Percentiles rank a stretch among this genome's conserved stretches.
phyloP scores from a whole-genome alignment of 2,329 filamentous ascomycete species.

The Zymoseptoria passerinii region DNA sequence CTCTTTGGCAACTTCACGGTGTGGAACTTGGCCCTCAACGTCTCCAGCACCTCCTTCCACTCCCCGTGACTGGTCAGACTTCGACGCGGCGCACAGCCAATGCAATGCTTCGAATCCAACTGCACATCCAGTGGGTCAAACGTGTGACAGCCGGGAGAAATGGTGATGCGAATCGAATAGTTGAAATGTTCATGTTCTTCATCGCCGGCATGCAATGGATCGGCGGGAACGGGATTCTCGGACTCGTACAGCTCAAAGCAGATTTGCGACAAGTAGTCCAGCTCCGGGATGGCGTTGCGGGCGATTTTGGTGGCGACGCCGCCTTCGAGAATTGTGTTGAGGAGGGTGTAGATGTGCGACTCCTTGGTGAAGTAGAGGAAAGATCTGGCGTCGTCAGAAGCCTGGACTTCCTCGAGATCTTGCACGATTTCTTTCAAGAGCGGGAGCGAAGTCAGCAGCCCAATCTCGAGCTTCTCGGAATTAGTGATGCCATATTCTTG shows the following conservation, averaged over 20 bases:
- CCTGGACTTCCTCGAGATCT: constrained; percentile 94
- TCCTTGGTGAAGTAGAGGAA: constrained; percentile 99
- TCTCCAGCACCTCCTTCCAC: constrained; percentile 97
- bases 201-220: constrained; percentile 44
- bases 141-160: constrained; percentile 91
- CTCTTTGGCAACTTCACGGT: constrained; percentile 51
- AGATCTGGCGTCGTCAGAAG: constrained; percentile 83
- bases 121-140: constrained; percentile 95
- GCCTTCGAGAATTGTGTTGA: constrained; percentile 96
- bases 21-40: constrained; percentile 86
- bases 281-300: constrained; percentile 86
- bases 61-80: constrained; percentile 85
- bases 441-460: constrained; percentile 83
- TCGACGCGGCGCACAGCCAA: constrained; percentile 82
- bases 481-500: constrained; percentile 97
- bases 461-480: constrained; percentile 96
- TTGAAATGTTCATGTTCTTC: constrained; percentile 54
- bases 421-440: constrained; percentile 94
- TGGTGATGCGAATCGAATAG: constrained; percentile 92
- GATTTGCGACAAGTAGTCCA: constrained; percentile 95
- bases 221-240: constrained; percentile 48
- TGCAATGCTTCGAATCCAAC: constrained; percentile 91
- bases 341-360: constrained; percentile 93
- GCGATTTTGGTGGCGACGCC: constrained; percentile 96
- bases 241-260: constrained; percentile 98